Conservation (phyloP, 2,329 filamentous ascomycete species). For the Aureobasidium sp. region DNA sequence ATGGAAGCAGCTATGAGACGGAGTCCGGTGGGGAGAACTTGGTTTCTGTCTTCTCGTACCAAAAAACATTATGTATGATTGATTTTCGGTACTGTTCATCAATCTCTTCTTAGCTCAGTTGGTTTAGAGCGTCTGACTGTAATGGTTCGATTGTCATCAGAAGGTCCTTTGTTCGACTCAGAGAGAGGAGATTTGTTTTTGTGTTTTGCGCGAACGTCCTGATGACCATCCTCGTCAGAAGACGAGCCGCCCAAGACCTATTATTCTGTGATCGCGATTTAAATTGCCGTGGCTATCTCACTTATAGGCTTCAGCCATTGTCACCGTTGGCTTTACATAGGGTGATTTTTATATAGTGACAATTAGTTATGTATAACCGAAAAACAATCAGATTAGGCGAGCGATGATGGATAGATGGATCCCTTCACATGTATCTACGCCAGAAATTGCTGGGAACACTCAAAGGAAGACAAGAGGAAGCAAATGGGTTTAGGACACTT, state of each 20-base stretch:
- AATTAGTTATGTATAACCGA: neutral
- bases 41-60: too few species aligned
- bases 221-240: neutral
- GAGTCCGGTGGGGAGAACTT: neutral
- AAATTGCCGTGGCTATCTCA: too few species aligned
- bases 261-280: neutral
- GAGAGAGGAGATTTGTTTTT: slow-evolving; percentile 12
- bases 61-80: neutral
- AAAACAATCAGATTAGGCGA: neutral
- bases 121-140: slow-evolving; percentile 13
- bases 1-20: neutral
- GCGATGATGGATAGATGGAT: too few species aligned
- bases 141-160: slow-evolving; percentile 8
- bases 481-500: neutral
- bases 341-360: neutral
- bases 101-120: slow-evolving; percentile 14
- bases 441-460: neutral
- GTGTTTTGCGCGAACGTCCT: neutral
- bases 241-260: neutral
- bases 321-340: too few species aligned
- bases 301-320: too few species aligned
- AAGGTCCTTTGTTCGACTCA: slow-evolving; percentile 14
- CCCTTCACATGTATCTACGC: neutral
- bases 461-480: neutral
- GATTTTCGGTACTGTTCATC: neutral